Base-by-base conservation (phyloP, 2,329 filamentous ascomycete genomes). In the Fusarium xylarioides region DNA sequence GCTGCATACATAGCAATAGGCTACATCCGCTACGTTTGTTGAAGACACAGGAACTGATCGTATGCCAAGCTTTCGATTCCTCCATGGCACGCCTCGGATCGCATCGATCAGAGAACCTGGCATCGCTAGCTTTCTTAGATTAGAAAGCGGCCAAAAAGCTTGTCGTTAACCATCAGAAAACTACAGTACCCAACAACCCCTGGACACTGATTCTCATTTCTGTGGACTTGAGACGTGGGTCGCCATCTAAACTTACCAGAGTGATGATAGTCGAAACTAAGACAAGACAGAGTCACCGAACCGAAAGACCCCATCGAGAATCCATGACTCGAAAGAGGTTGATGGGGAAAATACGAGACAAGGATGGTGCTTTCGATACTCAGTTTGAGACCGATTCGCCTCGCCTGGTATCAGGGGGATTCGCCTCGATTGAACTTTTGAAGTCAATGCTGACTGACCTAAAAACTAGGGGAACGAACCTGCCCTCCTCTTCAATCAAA, bases 71-170 rank as follows among this genome's bases (percentile, higher is more conserved):
- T 43, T 63, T 63, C 35, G 28, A 47, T 70, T 44, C 35, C 40
- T 70, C 28, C 58, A 65, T 42, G 32, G 12, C 18, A 68, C 55
- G 30, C 56, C 57, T 64, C 49, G 38, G 70, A 46, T 64, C 34
- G 32, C 46, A 69, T 57, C 65, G 65, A 69, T 69, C 40, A 63
- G 34, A 69, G 28, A 26, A 44, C 50, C 67, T 70, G 43, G 38
- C 46, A 47, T 68, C n/a, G 32, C 49, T 53, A 55, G 46, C 28
- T 42, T 32, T 57, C 28, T 26, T 49, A 42, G 35, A 60, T 54
- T 23, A 58, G 50, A 46, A 38, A 37, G 38, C 53, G 35, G 30
- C 43, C 63, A 55, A 74, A 74, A 74, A 72, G 71, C 71, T 74
- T 74, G 63, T 74, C 64, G 23, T 34, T 21, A 15, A 43, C 64